Evolutionary conservation across 73 alveolate genomes (phyloP).

Genomic region (Effrenium voratum): DNA sequence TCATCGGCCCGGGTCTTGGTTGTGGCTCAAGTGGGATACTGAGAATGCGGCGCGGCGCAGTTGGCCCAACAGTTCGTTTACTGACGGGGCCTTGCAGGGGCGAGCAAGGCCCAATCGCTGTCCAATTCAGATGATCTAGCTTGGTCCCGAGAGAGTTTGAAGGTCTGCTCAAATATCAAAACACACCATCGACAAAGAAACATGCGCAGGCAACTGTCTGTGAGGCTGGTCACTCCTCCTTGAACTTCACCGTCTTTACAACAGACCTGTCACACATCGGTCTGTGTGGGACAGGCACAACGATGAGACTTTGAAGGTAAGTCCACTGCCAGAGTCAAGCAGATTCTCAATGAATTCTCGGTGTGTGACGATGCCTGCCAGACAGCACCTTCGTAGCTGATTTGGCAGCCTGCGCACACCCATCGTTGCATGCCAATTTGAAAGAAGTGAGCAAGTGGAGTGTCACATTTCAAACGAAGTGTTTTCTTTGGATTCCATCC

Average conservation of each 20-base stretch:
- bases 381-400: conserved; percentile 78
- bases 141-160: background rate
- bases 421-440: background rate
- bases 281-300: no score
- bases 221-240: conserved; percentile 8
- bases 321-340: no score
- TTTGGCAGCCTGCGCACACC: conserved; percentile 41
- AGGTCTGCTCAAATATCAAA: background rate
- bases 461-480: no score
- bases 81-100: conserved; percentile 55
- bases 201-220: no score
- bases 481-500: no score
- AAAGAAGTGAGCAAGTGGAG: background rate
- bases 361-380: background rate
- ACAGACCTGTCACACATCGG: conserved; percentile 6
- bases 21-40: no score
- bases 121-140: background rate
- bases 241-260: conserved; percentile 78
- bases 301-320: no score
- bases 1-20: background rate
- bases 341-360: background rate
- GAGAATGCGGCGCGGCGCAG: conserved; percentile 71
- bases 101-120: background rate
- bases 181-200: no score
- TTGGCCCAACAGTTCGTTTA: conserved; percentile 75